phyloP scores from a whole-genome alignment of 495 filamentous ascomycete species.

The Daldinia loculata region DNA sequence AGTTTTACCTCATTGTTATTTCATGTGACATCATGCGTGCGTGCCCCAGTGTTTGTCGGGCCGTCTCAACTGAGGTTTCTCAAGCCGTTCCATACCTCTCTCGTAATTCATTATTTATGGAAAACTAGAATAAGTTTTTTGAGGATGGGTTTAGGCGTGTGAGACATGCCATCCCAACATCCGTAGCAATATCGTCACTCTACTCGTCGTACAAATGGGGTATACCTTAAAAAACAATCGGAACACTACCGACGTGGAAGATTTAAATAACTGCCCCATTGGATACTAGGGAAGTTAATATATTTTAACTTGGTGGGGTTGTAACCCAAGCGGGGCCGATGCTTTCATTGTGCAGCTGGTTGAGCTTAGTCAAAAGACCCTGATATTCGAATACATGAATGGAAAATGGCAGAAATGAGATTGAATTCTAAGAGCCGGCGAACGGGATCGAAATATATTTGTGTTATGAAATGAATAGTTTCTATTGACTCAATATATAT shows the following conservation, averaged over 20 bases:
- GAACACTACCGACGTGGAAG: slow-evolving; percentile 15
- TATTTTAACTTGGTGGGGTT: slow-evolving; percentile 25
- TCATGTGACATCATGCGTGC: slow-evolving; percentile 4
- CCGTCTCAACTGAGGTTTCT: not conserved
- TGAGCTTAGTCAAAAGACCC: slow-evolving; percentile 23
- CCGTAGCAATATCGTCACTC: not conserved
- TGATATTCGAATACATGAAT: slow-evolving; percentile 23
- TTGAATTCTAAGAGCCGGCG: not conserved
- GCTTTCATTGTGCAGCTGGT: slow-evolving; percentile 28
- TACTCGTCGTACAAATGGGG: slow-evolving; percentile 5
- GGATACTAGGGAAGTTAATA: slow-evolving; percentile 21
- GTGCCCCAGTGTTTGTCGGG: slow-evolving; percentile 2
- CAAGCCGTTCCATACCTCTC: not conserved
- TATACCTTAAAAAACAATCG: not conserved
- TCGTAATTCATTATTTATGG: not conserved
- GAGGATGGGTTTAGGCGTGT: not conserved
- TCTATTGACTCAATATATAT: not conserved
- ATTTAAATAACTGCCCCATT: slow-evolving; percentile 16
- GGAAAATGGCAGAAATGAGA: slow-evolving; percentile 10
- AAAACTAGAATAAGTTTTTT: not conserved
- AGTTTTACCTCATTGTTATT: not conserved
- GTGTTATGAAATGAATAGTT: not conserved
- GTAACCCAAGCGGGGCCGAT: slow-evolving; percentile 20
- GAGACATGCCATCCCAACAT: not conserved
- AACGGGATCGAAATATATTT: not conserved